Conservation (phyloP, 2,329 filamentous ascomycete genomes). For the Colletotrichum sidae region DNA sequence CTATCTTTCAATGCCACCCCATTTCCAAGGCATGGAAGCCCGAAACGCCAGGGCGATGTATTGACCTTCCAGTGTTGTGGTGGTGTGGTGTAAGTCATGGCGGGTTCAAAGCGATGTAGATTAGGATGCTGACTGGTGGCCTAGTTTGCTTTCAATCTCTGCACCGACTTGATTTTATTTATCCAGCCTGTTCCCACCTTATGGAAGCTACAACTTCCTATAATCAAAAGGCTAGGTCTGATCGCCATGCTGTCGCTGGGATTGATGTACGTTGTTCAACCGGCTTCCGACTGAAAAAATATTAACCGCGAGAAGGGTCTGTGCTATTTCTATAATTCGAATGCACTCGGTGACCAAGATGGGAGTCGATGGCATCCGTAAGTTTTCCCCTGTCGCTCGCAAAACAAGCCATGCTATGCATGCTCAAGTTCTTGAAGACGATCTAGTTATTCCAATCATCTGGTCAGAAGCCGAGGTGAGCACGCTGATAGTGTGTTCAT, state of each 20-base stretch:
- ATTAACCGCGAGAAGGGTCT: conserved; percentile 31
- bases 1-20: conserved; percentile 45
- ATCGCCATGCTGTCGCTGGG: conserved; percentile 43
- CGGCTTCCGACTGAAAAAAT: background rate
- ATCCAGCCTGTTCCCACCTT: conserved; percentile 51
- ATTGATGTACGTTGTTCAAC: conserved; percentile 31
- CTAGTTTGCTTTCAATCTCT: conserved; percentile 47
- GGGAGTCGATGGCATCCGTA: conserved; percentile 41
- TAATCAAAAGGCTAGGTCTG: conserved; percentile 41
- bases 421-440: conserved; percentile 32
- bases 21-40: conserved; percentile 44
- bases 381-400: background rate
- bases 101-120: background rate
- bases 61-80: conserved; percentile 46
- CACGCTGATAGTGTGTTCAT: conserved; percentile 46
- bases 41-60: conserved; percentile 40
- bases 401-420: too few relatives aligned
- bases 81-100: conserved; percentile 45
- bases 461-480: conserved; percentile 46
- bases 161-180: conserved; percentile 50
- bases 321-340: conserved; percentile 41
- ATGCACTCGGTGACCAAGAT: conserved; percentile 41
- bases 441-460: conserved; percentile 43
- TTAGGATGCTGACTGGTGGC: background rate
- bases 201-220: conserved; percentile 47